These are phyloP conservation scores for Chaetoscypha palmicola DNA, from an alignment of 2,329 filamentous ascomycete genomes.

Conservation along the genomic window DNA sequence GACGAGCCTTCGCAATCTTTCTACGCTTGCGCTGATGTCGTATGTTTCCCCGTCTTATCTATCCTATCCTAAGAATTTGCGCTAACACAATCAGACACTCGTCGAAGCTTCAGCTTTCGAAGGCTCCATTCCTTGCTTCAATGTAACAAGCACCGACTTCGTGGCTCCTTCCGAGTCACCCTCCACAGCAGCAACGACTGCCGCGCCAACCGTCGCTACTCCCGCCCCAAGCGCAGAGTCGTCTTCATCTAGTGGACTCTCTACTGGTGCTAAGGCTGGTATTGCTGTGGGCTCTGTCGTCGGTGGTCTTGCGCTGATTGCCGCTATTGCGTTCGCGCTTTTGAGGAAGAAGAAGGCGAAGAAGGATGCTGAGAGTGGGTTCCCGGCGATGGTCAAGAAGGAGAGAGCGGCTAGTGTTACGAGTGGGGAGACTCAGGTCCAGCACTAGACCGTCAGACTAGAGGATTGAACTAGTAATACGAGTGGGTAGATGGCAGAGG, in stretches of 20 bases:
- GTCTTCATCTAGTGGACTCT: background rate
- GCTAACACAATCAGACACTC: constrained; percentile 27
- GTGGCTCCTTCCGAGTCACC: constrained; percentile 3
- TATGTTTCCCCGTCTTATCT: constrained; percentile 13
- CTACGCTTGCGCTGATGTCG: constrained; percentile 44
- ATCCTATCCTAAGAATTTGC: background rate
- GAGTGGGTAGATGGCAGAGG: too few relatives aligned
- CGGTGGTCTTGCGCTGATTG: constrained; percentile 14
- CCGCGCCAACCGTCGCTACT: constrained; percentile 2
- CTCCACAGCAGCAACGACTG: background rate
- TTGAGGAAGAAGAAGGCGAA: background rate
- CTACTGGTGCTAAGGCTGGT: constrained; percentile 20
- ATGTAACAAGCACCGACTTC: constrained; percentile 16
- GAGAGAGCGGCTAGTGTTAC: constrained; percentile 2
- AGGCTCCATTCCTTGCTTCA: constrained; percentile 14
- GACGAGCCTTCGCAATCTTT: constrained; percentile 36
- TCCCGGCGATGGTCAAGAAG: constrained; percentile 4
- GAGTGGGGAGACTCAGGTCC: constrained; percentile 2
- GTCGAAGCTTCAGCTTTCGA: constrained; percentile 29
- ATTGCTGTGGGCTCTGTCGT: constrained; percentile 24
- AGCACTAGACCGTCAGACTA: background rate
- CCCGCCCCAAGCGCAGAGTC: background rate
- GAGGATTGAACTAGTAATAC: too few relatives aligned
- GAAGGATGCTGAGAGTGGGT: constrained; percentile 2
- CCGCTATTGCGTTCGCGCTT: background rate